phyloP scores from a whole-genome alignment of 1,139 yeast species.

The Sugiyamaella sp. region DNA sequence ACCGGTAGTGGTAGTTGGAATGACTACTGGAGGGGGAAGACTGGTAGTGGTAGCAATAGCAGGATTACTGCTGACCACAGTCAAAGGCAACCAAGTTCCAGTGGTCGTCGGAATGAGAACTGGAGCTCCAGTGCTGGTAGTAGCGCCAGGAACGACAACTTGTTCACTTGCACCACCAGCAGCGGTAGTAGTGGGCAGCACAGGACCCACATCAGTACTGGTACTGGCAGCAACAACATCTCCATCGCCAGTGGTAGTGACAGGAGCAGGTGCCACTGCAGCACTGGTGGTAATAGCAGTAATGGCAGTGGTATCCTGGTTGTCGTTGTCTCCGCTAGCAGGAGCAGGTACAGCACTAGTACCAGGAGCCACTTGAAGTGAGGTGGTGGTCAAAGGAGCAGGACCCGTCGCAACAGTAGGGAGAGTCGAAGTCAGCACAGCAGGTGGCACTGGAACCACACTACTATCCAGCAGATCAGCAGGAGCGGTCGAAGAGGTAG shows the following conservation, averaged over 20 bases:
- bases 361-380: slow-evolving; percentile 16
- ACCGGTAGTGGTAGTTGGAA: slow-evolving; percentile 2
- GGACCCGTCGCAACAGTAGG: slow-evolving; percentile 19
- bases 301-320: slow-evolving; percentile 18
- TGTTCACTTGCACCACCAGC: slow-evolving; percentile 1
- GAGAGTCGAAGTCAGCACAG: slow-evolving; percentile 12
- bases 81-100: slow-evolving; percentile 11
- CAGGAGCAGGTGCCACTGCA: slow-evolving; percentile 11
- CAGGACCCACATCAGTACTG: slow-evolving; percentile 7
- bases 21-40: slow-evolving; percentile 1
- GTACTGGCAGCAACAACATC: slow-evolving; percentile 9
- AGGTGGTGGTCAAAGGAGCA: slow-evolving; percentile 13
- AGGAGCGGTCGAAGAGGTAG: slow-evolving; percentile 20
- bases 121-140: slow-evolving; percentile 4
- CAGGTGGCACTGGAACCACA: slow-evolving; percentile 12
- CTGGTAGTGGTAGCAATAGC: slow-evolving; percentile 2
- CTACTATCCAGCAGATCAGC: slow-evolving; percentile 24
- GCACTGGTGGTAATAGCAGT: not conserved
- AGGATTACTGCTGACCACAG: slow-evolving; percentile 6
- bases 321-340: slow-evolving; percentile 13
- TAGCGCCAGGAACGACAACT: slow-evolving; percentile 3
- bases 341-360: slow-evolving; percentile 2
- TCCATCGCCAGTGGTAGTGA: no score
- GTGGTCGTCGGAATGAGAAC: slow-evolving; percentile 13
- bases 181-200: slow-evolving; percentile 1